A percentile compares a stretch with the other conserved stretches of the same genome.
phyloP scores from a whole-genome alignment of 1,139 yeast genomes.

The Lodderomyces parapsilosis region DNA sequence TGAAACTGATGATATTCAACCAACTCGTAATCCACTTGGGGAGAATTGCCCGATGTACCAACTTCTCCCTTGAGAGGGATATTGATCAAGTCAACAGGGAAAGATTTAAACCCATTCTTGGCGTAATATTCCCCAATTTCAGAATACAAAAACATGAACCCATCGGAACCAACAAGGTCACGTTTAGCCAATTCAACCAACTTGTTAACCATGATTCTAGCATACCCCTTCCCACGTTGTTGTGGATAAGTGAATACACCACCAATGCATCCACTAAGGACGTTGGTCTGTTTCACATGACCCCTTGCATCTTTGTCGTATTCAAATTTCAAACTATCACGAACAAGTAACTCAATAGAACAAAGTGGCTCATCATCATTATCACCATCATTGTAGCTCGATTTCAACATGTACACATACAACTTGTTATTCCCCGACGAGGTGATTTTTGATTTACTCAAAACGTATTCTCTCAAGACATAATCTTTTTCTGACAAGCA shows the following conservation, averaged over 20 bases:
- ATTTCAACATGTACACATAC: conserved; percentile 29
- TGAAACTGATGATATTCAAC: conserved; percentile 34
- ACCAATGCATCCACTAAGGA: conserved; percentile 57
- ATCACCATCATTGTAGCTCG: conserved; percentile 20
- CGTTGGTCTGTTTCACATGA: conserved; percentile 21
- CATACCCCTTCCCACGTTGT: conserved; percentile 66
- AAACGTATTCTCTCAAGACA: conserved; percentile 46
- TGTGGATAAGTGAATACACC: conserved; percentile 62
- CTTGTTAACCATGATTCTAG: conserved; percentile 56
- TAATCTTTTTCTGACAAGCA: conserved; percentile 46
- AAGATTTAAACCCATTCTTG: conserved; percentile 55
- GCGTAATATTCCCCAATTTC: conserved; percentile 71
- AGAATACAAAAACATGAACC: conserved; percentile 58
- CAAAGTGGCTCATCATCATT: conserved; percentile 26
- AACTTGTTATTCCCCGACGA: conserved; percentile 21
- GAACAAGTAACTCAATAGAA: conserved; percentile 38
- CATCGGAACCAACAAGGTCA: conserved; percentile 29
- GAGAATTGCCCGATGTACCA: background rate
- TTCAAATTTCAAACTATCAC: conserved; percentile 29
- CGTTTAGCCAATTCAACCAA: conserved; percentile 28
- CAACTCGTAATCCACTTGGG: conserved; percentile 14
- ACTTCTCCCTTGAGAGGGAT: conserved; percentile 9
- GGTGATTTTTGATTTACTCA: conserved; percentile 34
- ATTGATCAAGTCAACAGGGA: conserved; percentile 42
- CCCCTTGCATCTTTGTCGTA: conserved; percentile 14